Percentiles rank a stretch among this genome's conserved stretches.
Evolutionary conservation across 108 stramenopile genomes (phyloP).

Genomic region (Chaetoceros tenuissimus): DNA sequence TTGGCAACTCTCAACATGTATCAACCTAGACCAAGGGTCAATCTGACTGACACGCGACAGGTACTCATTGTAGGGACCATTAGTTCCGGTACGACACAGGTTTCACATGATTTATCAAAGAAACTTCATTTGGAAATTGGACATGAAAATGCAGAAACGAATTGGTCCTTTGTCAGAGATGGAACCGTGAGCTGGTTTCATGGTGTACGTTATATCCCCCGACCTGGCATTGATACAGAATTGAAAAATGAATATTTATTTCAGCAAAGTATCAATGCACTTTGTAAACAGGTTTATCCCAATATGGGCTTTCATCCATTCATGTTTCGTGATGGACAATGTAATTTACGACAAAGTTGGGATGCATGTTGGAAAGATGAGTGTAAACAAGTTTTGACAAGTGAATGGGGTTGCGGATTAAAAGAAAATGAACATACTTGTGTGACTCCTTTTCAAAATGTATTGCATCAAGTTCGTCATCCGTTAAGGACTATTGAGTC

Average conservation of each 20-base stretch:
- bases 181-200: conserved; percentile 41
- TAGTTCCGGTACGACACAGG: conserved; percentile 19
- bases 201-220: conserved; percentile 25
- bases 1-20: too few relatives aligned
- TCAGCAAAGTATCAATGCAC: conserved; percentile 27
- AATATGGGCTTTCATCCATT: conserved; percentile 58
- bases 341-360: conserved; percentile 26
- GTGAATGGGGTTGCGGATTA: conserved; percentile 35
- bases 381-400: conserved; percentile 14
- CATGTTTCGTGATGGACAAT: conserved; percentile 22
- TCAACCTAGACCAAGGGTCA: conserved; percentile 34
- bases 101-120: conserved; percentile 10
- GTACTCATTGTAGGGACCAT: conserved; percentile 53
- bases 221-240: conserved; percentile 3
- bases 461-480: conserved; percentile 40
- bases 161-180: conserved; percentile 32
- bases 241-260: too few relatives aligned
- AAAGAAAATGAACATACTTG: background rate
- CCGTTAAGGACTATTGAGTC: conserved; percentile 33
- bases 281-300: conserved; percentile 11
- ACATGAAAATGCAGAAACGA: conserved; percentile 21
- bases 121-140: conserved; percentile 23
- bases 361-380: conserved; percentile 37
- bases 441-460: conserved; percentile 9
- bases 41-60: conserved; percentile 30